Evolutionary conservation across 257 asterid genomes (phyloP), one percentile per base, ranked within the genome.

Genomic region (Solanum tarapatanum): DNA sequence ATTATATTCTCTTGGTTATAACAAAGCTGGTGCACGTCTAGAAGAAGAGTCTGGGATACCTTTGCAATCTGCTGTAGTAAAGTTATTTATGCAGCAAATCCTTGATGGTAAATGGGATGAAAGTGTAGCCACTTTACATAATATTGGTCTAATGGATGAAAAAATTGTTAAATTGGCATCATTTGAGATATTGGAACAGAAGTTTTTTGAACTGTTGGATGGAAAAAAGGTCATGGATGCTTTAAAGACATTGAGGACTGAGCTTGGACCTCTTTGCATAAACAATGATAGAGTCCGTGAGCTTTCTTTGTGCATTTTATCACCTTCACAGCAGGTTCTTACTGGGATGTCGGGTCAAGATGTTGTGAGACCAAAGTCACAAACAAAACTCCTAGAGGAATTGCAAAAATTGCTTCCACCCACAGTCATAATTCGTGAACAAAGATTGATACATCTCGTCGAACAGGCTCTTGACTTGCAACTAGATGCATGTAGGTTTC

Each of bases 51-150:
- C 98, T 0, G 97, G 95, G 77, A 93, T 94, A 85, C 92, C 90
- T 9, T 90, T 94, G 86, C 98, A 92, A 85, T 91, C 98, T 66
- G 69, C 95, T 51, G 87, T 66, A 4, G 94, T 94, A 86, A 94
- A 91, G 80, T 90, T 90, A 82, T 93, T 95, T 89, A 94, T 91
- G 95, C 94, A 87, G 91, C 96, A 92, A 85, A 91, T 94, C 90
- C 96, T 89, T 88, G 95, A 93, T 88, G 98, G 98, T 79, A 92
- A 93, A 90, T 95, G 98, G 98, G 96, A 94, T 89, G 96, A 94
- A 85, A 93, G 98, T 89, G 93, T 95, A 36, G 89, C 90, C 14
- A 88, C 92, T 73, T 90, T 95, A 64, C 94, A 58, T 88, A 83
- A 90, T 91, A 88, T 94, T 86, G 94, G 93, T 86, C 86, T 88